Evolutionary conservation across 2,329 filamentous ascomycete genomes (phyloP).

Genomic region (Xylaria hypoxylon): DNA sequence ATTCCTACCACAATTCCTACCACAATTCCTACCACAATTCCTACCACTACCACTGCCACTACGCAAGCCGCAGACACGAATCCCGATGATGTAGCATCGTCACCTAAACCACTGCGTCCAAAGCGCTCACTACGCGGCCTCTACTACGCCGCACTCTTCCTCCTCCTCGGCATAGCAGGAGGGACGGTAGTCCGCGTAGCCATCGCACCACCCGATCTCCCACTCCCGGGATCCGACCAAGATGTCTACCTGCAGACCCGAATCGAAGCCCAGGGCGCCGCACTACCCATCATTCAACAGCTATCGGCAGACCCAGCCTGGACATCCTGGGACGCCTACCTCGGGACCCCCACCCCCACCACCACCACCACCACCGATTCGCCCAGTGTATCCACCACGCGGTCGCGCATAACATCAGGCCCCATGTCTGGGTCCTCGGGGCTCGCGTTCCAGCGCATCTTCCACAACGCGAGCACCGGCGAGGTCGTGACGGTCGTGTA

Average conservation of each 20-base stretch:
- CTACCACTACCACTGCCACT: no score
- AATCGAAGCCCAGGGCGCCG: constrained; percentile 57
- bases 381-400: background rate
- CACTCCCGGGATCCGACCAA: constrained; percentile 53
- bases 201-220: constrained; percentile 58
- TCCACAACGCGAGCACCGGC: constrained; percentile 69
- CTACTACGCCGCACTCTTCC: constrained; percentile 52
- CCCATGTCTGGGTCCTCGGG: constrained; percentile 57
- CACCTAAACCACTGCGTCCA: constrained; percentile 38
- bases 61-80: background rate
- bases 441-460: constrained; percentile 69
- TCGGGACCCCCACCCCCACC: constrained; percentile 27
- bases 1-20: background rate
- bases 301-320: constrained; percentile 58
- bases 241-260: constrained; percentile 56
- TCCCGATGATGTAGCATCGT: background rate
- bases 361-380: background rate
- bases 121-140: constrained; percentile 45
- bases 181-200: constrained; percentile 56
- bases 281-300: constrained; percentile 61
- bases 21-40: background rate
- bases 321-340: constrained; percentile 58
- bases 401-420: constrained; percentile 54
- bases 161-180: constrained; percentile 55
- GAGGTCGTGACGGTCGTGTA: constrained; percentile 73